Base-by-base conservation (phyloP, 768 basidiomycete species). In the Hydnum rufescens region DNA sequence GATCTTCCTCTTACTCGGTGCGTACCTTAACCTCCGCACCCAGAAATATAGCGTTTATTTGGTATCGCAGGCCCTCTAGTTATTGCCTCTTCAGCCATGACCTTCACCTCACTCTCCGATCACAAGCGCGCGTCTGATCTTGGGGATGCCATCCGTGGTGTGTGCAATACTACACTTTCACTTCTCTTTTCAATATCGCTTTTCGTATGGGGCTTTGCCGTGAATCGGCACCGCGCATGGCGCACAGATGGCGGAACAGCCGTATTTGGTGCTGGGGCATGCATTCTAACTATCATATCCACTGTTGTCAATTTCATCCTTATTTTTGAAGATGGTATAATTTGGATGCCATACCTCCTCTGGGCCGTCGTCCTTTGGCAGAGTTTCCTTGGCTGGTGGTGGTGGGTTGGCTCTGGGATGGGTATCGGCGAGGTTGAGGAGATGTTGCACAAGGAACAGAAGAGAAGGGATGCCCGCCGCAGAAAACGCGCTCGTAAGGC, bases 331-430 rank as follows among this genome's bases (percentile, higher is more conserved):
- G 82, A 93, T 56, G 78, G 87, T 59, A 84, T 85, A 57, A 69
- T 77, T n/a, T 97, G 95, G 95, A 72, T 96, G 53, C 85, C 88
- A 0, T 76, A 80, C 23, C 70, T 96, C 51, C 77, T 88, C 65
- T 92, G 88, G 78, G 80, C 83, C 4, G 78, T 95, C 49, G 77
- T 96, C 6, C 74, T 97, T 19, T 99, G 95, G 95, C 95, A 99
- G 70, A 59, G 62, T 32, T 93, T 92, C 65, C 66, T 95, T 22
- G 89, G 86, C 0, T 96, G 88, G 87, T 96, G 90, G 90, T 96
- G 90, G 90, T 96, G 89, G 89, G 88, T 89, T 13, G 90, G 90
- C 8, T 66, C 66, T 47, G 68, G 60, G n/a, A 77, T 82, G 50
- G 48, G 49, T 19, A 55, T 79, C 2, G 71, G 74, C 28, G 80